phyloP scores from a whole-genome alignment of 805 yeast genomes.

The Candida ovalis region DNA sequence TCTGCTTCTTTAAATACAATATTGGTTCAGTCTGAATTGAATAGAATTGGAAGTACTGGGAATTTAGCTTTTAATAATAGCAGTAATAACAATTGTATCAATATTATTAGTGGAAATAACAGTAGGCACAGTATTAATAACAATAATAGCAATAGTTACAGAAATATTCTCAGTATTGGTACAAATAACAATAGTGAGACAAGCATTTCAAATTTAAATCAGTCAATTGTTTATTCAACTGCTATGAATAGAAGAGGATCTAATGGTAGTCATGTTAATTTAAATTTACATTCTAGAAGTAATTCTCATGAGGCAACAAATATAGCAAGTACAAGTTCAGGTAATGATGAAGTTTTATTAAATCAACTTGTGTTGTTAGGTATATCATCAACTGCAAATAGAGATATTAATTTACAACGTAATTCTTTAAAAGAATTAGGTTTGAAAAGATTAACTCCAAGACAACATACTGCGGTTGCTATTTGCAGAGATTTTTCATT shows the following conservation, averaged over 20 bases:
- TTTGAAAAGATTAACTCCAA: conserved; percentile 65
- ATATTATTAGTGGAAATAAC: too few relatives aligned
- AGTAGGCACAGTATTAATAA: not conserved
- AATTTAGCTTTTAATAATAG: not conserved
- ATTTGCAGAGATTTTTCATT: conserved; percentile 76
- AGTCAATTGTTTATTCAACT: too few relatives aligned
- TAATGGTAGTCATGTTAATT: not conserved
- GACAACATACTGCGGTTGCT: conserved; percentile 72
- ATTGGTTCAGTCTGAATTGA: not conserved
- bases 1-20: conserved; percentile 14
- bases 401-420: conserved; percentile 25
- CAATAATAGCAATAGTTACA: not conserved
- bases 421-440: conserved; percentile 55
- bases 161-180: not conserved
- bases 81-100: not conserved
- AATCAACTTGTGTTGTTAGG: conserved; percentile 24
- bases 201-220: not conserved
- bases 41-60: not conserved
- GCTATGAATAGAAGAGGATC: too few relatives aligned
- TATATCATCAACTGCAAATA: conserved; percentile 25
- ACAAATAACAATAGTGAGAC: not conserved
- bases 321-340: conserved; percentile 9
- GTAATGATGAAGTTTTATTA: conserved; percentile 9
- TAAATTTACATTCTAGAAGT: not conserved
- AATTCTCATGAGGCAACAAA: conserved; percentile 1